phyloP scores from a whole-genome alignment of 768 basidiomycete species.

The Gautieria morchelliformis region DNA sequence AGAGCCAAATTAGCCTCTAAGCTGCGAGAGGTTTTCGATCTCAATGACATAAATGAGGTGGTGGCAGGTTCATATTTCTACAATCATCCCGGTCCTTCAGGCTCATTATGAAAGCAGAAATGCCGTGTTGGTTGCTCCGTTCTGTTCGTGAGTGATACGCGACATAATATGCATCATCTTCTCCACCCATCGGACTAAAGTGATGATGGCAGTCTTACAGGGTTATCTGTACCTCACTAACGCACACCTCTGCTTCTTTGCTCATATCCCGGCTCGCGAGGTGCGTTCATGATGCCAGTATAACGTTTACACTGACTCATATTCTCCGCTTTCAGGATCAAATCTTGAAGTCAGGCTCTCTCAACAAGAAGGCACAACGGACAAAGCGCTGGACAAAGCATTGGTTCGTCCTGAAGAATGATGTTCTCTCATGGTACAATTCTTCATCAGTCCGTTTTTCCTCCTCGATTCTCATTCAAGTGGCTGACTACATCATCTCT shows the following conservation, averaged over 20 bases:
- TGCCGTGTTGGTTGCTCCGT: conserved; percentile 89
- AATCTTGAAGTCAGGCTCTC: conserved; percentile 82
- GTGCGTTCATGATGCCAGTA: conserved; percentile 30
- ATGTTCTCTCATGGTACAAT: conserved; percentile 94
- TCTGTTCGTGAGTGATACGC: conserved; percentile 62
- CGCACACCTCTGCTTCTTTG: conserved; percentile 92
- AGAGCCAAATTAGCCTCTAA: conserved; percentile 76
- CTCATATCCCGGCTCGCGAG: conserved; percentile 85
- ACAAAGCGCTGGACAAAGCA: conserved; percentile 91
- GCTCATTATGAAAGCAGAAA: conserved; percentile 41
- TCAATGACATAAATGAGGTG: conserved; percentile 77
- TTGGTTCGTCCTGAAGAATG: conserved; percentile 96
- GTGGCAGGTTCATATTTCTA: conserved; percentile 49
- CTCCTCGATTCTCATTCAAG: conserved; percentile 3
- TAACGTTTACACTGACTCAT: background rate
- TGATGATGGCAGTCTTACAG: conserved; percentile 59
- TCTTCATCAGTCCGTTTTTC: conserved; percentile 64
- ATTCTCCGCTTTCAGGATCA: conserved; percentile 52
- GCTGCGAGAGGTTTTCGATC: conserved; percentile 78
- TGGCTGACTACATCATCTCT: conserved; percentile 4
- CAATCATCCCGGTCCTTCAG: background rate
- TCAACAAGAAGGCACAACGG: conserved; percentile 79
- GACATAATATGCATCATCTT: background rate
- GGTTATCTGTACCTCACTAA: conserved; percentile 97
- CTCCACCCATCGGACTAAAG: background rate